Evolutionary conservation across 2,329 filamentous ascomycete genomes (phyloP).

Genomic region (Achaetomium macrosporum): DNA sequence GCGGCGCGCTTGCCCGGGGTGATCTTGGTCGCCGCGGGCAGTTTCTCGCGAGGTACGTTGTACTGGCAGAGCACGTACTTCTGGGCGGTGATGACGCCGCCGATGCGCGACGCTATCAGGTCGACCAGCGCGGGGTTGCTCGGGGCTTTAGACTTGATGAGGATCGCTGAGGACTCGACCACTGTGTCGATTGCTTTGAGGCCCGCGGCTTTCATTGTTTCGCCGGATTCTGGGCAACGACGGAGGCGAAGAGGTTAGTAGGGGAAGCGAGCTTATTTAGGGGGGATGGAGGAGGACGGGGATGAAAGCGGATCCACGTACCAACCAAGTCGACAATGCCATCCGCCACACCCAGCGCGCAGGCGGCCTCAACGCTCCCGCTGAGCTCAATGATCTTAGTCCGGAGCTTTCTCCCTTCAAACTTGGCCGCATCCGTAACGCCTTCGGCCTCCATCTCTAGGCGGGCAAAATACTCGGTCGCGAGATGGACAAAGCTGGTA

Average conservation of each 20-base stretch:
- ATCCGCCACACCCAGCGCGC: slow-evolving; percentile 89
- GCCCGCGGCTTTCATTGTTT: slow-evolving; percentile 95
- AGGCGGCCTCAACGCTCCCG: slow-evolving; percentile 95
- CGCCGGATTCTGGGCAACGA: slow-evolving; percentile 70
- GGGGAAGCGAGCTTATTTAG: background rate
- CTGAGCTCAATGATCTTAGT: slow-evolving; percentile 93
- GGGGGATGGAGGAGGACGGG: background rate
- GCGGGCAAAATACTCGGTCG: slow-evolving; percentile 74
- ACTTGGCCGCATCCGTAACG: slow-evolving; percentile 31
- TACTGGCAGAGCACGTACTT: slow-evolving; percentile 94
- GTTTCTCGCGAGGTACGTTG: slow-evolving; percentile 70
- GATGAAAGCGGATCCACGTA: slow-evolving; percentile 43
- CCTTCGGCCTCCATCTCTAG: slow-evolving; percentile 56
- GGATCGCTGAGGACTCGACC: slow-evolving; percentile 76
- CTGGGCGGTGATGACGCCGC: slow-evolving; percentile 91
- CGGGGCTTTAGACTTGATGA: slow-evolving; percentile 84
- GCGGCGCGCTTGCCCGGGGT: slow-evolving; percentile 92
- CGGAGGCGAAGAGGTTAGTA: background rate
- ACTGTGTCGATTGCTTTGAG: slow-evolving; percentile 93
- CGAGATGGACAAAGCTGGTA: slow-evolving; percentile 86
- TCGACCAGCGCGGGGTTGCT: slow-evolving; percentile 76
- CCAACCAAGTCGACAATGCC: slow-evolving; percentile 96
- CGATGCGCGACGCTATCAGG: slow-evolving; percentile 78
- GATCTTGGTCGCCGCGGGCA: slow-evolving; percentile 64
- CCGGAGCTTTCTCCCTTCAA: slow-evolving; percentile 50